Base-by-base conservation (phyloP, 768 basidiomycete species). In the Neoboletus subvelutipes region DNA sequence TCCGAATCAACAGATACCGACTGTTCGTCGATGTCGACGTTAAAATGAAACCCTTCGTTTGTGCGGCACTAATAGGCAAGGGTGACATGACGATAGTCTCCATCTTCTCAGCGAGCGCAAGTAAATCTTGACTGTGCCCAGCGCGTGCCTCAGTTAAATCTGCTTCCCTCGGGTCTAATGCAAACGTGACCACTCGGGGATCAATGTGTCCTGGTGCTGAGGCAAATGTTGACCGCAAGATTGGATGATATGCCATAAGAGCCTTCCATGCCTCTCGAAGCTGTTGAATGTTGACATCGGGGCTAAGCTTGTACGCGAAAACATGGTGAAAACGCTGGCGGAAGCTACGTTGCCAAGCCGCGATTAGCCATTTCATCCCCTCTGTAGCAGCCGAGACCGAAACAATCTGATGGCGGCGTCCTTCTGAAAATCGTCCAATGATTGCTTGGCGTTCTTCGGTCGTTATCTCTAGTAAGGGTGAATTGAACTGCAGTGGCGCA, bases 181-280 rank as follows among this genome's bases (percentile, higher is more conserved):
- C 60, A 60, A 70, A 70, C 6, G 65, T 65, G 18, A 71, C 62
- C 31, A 73, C 47, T 10, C 64, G 64, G 20, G 66, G 65, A 4
- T 64, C 62, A 10, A 45, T 26, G 5, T 45, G 26, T 39, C 61
- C 59, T 18, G 58, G 62, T 7, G 52, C 48, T 39, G 60, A 65
- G 22, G 71, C 72, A 56, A 78, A 77, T 1, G 78, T 78, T 15
- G 79, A 78, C 31, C 79, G 73, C 28, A 80, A 65, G 31, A 81
- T 72, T 5, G 75, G 66, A 57, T 76, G 77, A 17, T 67, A 67
- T 2, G 59, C 55, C 28, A 76, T 33, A 43, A 81, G 66, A 26
- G 61, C 59, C 40, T 63, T 62, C 80, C 80, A 81, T 4, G 79
- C 74, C 10, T 34, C 53, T 47, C 55, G 64, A 9, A 80, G 60